Evolutionary conservation across 305 asterid genomes (phyloP).

Genomic region (Fraxinus dipetala): DNA sequence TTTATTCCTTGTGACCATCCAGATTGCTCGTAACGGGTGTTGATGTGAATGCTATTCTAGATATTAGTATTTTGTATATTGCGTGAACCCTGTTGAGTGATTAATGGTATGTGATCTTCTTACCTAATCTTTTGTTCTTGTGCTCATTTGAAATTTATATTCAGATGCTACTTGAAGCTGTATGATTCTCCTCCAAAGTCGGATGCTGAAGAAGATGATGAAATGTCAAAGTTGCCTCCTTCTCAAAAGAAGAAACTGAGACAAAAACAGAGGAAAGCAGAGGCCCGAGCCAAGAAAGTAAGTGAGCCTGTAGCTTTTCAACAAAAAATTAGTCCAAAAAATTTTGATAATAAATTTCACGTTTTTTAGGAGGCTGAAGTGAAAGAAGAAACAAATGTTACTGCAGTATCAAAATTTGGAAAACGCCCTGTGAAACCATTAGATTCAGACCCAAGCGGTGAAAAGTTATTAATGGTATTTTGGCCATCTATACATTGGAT

Average conservation of each 20-base stretch:
- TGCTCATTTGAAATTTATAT: slow-evolving; percentile 25
- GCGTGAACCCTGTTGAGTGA: not conserved
- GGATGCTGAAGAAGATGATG: slow-evolving; percentile 78
- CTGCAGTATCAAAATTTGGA: slow-evolving; percentile 65
- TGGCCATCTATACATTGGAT: slow-evolving; percentile 14
- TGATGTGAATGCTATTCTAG: not conserved
- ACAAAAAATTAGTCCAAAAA: slow-evolving; percentile 6
- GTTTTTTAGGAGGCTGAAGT: slow-evolving; percentile 82
- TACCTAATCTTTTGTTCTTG: slow-evolving; percentile 7
- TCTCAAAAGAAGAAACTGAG: slow-evolving; percentile 92
- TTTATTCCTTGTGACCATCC: not conserved
- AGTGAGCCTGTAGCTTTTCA: slow-evolving; percentile 21
- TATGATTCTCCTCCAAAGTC: slow-evolving; percentile 88
- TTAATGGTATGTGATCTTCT: not conserved
- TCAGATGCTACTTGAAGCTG: slow-evolving; percentile 92
- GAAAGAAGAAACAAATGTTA: slow-evolving; percentile 72
- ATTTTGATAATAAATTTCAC: slow-evolving; percentile 17
- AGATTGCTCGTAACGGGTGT: not conserved
- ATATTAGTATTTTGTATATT: slow-evolving; percentile 8
- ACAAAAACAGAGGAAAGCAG: slow-evolving; percentile 96
- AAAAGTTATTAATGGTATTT: slow-evolving; percentile 77
- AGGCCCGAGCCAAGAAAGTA: slow-evolving; percentile 96
- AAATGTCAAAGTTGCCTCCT: slow-evolving; percentile 77
- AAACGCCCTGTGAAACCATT: slow-evolving; percentile 78
- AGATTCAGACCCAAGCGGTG: slow-evolving; percentile 93